phyloP scores from a whole-genome alignment of 805 yeast genomes.

The Aciculoconidium aculeatum region DNA sequence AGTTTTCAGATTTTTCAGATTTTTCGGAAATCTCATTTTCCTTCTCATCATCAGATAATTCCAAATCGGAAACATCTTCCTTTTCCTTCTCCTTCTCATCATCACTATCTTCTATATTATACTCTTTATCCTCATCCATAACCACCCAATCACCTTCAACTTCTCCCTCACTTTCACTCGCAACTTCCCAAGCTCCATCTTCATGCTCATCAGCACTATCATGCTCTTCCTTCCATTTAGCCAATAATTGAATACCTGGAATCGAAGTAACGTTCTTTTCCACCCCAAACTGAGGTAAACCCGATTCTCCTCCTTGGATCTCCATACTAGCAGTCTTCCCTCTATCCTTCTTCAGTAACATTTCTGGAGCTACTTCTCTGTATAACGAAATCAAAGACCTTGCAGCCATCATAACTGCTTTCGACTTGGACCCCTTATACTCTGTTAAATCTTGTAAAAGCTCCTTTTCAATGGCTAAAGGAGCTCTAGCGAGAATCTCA shows the following conservation, averaged over 20 bases:
- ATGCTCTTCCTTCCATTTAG: slow-evolving; percentile 72
- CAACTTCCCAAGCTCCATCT: slow-evolving; percentile 58
- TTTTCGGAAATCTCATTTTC: slow-evolving; percentile 27
- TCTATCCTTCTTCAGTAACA: slow-evolving; percentile 85
- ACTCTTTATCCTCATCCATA: slow-evolving; percentile 77
- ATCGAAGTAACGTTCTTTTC: slow-evolving; percentile 65
- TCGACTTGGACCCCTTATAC: slow-evolving; percentile 89
- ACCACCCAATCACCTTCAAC: slow-evolving; percentile 91
- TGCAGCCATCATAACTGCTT: slow-evolving; percentile 93
- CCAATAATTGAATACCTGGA: slow-evolving; percentile 87
- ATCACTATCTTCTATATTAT: slow-evolving; percentile 47
- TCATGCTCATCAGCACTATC: slow-evolving; percentile 43
- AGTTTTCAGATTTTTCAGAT: slow-evolving; percentile 26
- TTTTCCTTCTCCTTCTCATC: slow-evolving; percentile 38
- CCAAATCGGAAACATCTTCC: slow-evolving; percentile 25
- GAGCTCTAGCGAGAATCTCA: slow-evolving; percentile 89
- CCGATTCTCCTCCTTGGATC: slow-evolving; percentile 48
- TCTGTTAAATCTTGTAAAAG: slow-evolving; percentile 84
- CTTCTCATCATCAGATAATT: slow-evolving; percentile 20
- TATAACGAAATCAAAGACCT: slow-evolving; percentile 78
- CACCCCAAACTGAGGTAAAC: slow-evolving; percentile 63
- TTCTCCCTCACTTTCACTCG: slow-evolving; percentile 42
- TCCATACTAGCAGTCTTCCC: slow-evolving; percentile 90
- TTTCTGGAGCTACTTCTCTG: slow-evolving; percentile 94
- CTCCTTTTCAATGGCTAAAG: slow-evolving; percentile 85